These are phyloP conservation scores for Eucalyptus cladocalyx DNA, from an alignment of 345 rosid species.

Conservation along the genomic window DNA sequence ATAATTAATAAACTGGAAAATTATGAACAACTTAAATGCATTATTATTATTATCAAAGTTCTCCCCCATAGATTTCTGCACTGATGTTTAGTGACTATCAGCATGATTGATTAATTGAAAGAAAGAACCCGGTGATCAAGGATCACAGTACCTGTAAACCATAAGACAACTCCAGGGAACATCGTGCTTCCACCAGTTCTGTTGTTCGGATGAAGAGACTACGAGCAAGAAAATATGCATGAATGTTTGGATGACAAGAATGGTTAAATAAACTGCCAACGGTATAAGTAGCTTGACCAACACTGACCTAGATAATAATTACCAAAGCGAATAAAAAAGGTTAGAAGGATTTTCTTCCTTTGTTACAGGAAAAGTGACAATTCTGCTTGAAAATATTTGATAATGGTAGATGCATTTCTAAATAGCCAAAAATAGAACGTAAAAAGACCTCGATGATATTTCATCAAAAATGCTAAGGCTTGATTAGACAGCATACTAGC, in stretches of 20 bases:
- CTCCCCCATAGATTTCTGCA: not conserved
- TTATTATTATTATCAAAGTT: not conserved
- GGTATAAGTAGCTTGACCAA: constrained; percentile 69
- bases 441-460: not conserved
- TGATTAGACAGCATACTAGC: not conserved
- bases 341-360: not conserved
- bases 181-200: constrained; percentile 40
- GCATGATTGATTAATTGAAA: not conserved
- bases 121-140: not conserved
- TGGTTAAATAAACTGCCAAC: constrained; percentile 81
- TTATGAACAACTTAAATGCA: not conserved
- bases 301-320: constrained; percentile 7
- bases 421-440: not conserved
- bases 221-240: constrained; percentile 78
- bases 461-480: not conserved
- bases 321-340: constrained; percentile 22
- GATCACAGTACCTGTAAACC: constrained; percentile 62
- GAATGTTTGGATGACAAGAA: constrained; percentile 82
- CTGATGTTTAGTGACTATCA: not conserved
- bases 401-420: not conserved
- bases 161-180: constrained; percentile 73
- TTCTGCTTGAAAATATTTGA: not conserved
- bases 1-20: not conserved
- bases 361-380: not conserved
- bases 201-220: constrained; percentile 48